Evolutionary conservation across 345 rosid species (phyloP).

Genomic region (Raphanus sativus): DNA sequence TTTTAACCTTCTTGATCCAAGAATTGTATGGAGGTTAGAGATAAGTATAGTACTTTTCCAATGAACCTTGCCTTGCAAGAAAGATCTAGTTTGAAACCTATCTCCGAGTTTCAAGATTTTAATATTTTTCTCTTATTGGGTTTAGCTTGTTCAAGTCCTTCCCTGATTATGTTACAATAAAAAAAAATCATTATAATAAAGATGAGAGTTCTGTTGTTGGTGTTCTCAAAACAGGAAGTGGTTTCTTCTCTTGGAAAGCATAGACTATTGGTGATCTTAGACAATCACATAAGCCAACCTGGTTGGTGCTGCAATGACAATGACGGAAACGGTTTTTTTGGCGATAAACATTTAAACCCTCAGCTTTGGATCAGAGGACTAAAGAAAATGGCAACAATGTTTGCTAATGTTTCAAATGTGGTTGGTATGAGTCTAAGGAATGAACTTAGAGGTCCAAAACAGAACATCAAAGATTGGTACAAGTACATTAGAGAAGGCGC

Average conservation of each 20-base stretch:
- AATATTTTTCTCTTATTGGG: neutral
- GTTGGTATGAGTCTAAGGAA: conserved; percentile 89
- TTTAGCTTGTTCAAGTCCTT: neutral
- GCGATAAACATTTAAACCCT: conserved; percentile 67
- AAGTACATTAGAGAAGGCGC: conserved; percentile 81
- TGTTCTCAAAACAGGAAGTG: conserved; percentile 52
- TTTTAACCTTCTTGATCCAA: neutral
- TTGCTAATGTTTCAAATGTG: conserved; percentile 58
- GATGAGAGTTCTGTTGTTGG: no score
- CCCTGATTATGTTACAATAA: neutral
- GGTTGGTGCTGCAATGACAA: conserved; percentile 84
- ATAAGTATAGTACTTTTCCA: neutral
- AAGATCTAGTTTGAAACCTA: neutral
- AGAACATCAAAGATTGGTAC: conserved; percentile 79
- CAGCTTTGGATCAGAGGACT: conserved; percentile 71
- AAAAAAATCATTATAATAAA: neutral
- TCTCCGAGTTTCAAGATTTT: neutral
- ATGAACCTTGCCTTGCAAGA: neutral
- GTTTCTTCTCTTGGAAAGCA: conserved; percentile 63
- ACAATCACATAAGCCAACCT: conserved; percentile 82
- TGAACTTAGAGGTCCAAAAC: conserved; percentile 81
- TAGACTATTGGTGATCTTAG: conserved; percentile 74
- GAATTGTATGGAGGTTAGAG: neutral
- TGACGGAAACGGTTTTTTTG: conserved; percentile 89
- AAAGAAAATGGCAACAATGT: conserved; percentile 62